Conservation (phyloP, 1,284 basidiomycete genomes). For the Mixia osmundae region DNA sequence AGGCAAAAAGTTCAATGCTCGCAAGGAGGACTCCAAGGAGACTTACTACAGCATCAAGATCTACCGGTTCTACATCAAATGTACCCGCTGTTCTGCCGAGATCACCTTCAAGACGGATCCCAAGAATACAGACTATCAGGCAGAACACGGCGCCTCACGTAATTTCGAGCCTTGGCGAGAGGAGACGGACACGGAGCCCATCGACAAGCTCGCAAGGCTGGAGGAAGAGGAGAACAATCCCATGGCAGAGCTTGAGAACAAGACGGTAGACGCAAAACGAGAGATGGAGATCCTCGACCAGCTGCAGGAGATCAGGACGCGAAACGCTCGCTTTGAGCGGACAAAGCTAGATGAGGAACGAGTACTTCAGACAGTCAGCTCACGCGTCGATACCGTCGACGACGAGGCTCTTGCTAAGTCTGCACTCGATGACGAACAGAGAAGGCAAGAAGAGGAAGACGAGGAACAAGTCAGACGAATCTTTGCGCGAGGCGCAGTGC, state of each 20-base stretch:
- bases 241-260: slow-evolving; percentile 86
- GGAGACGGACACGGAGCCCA: slow-evolving; percentile 13
- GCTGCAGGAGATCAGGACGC: slow-evolving; percentile 73
- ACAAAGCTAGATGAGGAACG: slow-evolving; percentile 27
- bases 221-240: slow-evolving; percentile 54
- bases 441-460: slow-evolving; percentile 56
- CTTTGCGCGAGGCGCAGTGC: slow-evolving; percentile 29
- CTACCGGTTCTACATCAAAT: slow-evolving; percentile 29
- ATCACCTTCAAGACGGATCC: slow-evolving; percentile 99
- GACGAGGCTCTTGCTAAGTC: too few relatives aligned
- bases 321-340: slow-evolving; percentile 70
- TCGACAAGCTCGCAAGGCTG: slow-evolving; percentile 12
- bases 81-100: slow-evolving; percentile 82
- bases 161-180: slow-evolving; percentile 77
- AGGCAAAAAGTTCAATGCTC: slow-evolving; percentile 97
- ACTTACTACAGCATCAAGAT: slow-evolving; percentile 98
- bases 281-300: slow-evolving; percentile 98
- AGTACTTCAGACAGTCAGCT: slow-evolving; percentile 13
- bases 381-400: slow-evolving; percentile 31
- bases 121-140: slow-evolving; percentile 81
- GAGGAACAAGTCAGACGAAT: slow-evolving; percentile 64
- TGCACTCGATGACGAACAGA: too few relatives aligned
- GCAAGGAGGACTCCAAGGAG: slow-evolving; percentile 92
- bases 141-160: slow-evolving; percentile 76
- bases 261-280: slow-evolving; percentile 69